phyloP scores from a whole-genome alignment of 257 asterid genomes.

The Rauvolfia tetraphylla region DNA sequence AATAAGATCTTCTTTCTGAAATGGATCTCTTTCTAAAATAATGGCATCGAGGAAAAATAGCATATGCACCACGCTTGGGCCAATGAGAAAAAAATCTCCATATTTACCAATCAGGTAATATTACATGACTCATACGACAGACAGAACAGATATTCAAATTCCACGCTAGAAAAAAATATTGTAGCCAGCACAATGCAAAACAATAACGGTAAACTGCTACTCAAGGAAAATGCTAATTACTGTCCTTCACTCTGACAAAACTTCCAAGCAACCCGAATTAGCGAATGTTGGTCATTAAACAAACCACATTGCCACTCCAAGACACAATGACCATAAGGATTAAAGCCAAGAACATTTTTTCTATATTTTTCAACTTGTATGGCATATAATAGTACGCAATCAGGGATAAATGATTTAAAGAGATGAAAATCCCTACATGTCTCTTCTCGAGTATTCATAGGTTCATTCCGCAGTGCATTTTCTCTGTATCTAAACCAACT shows the following conservation, averaged over 20 bases:
- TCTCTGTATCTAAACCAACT: slow-evolving; percentile 98
- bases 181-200: not conserved
- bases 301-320: not conserved
- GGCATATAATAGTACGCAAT: not conserved
- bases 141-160: not conserved
- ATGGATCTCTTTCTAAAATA: not conserved
- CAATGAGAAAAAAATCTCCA: not conserved
- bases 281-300: not conserved
- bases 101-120: not conserved
- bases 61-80: not conserved
- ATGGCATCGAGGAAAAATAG: not conserved
- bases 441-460: slow-evolving; percentile 91
- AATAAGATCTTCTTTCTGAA: not conserved
- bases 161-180: too few species aligned
- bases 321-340: not conserved
- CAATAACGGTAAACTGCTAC: not conserved
- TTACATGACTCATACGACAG: too few species aligned
- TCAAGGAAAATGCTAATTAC: not conserved
- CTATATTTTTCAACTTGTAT: not conserved
- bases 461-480: slow-evolving; percentile 80
- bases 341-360: not conserved
- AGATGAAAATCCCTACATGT: slow-evolving; percentile 54
- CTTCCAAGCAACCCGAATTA: not conserved
- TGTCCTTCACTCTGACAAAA: not conserved
- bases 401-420: not conserved